Conservation (phyloP, 192 early-diverging fungal genomes). For the Entomortierella beljakovae region DNA sequence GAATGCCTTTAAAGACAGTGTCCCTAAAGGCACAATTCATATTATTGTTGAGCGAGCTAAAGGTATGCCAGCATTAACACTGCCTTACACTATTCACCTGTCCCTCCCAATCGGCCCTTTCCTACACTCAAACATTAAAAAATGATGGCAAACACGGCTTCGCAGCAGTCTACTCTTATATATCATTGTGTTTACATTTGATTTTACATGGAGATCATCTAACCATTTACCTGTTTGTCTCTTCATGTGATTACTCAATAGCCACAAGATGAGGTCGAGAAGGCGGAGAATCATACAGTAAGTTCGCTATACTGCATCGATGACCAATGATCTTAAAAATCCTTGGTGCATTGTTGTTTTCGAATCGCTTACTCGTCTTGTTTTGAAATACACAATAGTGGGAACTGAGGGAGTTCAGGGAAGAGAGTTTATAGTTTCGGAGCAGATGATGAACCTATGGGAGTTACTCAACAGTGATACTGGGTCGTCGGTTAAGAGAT, state of each 20-base stretch:
- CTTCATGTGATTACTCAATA: background rate
- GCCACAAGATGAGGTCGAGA: background rate
- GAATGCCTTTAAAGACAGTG: background rate
- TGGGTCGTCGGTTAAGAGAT: background rate
- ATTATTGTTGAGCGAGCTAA: slow-evolving; percentile 15
- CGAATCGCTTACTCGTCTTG: background rate
- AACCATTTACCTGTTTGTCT: background rate
- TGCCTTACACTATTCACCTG: too few relatives aligned
- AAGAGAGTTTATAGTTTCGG: background rate
- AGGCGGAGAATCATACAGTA: background rate
- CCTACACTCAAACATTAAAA: too few relatives aligned
- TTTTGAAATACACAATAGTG: background rate
- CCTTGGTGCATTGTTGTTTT: background rate
- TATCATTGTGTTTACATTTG: too few relatives aligned
- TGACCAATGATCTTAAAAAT: background rate
- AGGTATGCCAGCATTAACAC: slow-evolving; percentile 13
- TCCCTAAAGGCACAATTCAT: background rate
- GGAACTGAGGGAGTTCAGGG: background rate
- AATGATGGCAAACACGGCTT: too few relatives aligned
- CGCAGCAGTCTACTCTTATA: too few relatives aligned
- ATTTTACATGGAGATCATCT: background rate
- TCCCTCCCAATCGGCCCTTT: too few relatives aligned
- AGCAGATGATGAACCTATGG: background rate
- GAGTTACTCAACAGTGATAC: background rate
- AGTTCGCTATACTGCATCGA: background rate